Percentiles rank a stretch among this genome's conserved stretches.
Evolutionary conservation across 23 red algal genomes (phyloP).

Genomic region (Gracilariopsis chorda): DNA sequence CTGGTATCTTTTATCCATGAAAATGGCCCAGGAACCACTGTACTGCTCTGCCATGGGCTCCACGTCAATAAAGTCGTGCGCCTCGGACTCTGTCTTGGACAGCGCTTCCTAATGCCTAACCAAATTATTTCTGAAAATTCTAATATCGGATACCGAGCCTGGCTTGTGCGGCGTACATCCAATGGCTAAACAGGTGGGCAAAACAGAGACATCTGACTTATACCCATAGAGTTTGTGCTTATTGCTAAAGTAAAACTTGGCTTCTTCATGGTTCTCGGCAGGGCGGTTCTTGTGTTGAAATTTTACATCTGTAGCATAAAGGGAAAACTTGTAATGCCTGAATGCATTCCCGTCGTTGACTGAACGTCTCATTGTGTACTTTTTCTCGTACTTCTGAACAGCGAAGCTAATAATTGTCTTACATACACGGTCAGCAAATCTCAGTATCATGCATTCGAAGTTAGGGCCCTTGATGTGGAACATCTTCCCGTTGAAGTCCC

Average conservation of each 20-base stretch:
- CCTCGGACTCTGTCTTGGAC: too few species aligned
- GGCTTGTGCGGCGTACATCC: neutral
- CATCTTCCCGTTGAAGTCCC: neutral
- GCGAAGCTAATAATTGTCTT: neutral
- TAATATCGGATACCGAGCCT: neutral
- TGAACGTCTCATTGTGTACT: neutral
- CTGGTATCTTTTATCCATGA: too few species aligned
- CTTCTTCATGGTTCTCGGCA: neutral
- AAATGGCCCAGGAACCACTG: too few species aligned
- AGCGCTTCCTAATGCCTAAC: too few species aligned
- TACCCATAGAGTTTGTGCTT: slow-evolving; percentile 45
- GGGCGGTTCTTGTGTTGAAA: slow-evolving; percentile 15
- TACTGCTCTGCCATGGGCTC: too few species aligned
- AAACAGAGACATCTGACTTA: slow-evolving; percentile 8
- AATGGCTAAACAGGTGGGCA: neutral
- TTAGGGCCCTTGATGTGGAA: neutral
- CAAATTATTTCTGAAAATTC: neutral
- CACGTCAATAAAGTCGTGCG: too few species aligned
- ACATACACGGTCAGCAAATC: neutral
- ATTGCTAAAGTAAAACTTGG: slow-evolving; percentile 10
- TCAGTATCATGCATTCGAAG: neutral
- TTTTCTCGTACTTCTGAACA: neutral
- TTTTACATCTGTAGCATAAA: slow-evolving; percentile 17
- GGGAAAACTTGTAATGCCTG: neutral
- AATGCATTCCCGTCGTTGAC: neutral